These are phyloP conservation scores for Gossypium australe DNA, from an alignment of 345 rosid species.

Conservation along the genomic window DNA sequence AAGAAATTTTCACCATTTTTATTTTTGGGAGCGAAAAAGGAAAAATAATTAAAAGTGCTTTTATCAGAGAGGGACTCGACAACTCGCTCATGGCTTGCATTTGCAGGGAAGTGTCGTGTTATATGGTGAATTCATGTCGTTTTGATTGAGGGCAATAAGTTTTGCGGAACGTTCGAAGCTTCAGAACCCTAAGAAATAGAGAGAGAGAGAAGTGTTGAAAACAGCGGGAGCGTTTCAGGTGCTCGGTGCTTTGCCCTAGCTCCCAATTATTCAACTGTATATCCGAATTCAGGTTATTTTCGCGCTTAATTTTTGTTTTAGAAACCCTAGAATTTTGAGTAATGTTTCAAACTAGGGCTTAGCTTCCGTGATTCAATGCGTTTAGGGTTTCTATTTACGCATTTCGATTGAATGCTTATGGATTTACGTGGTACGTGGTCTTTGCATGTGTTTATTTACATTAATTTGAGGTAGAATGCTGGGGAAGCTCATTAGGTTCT, in stretches of 20 bases:
- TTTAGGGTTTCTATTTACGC: slow-evolving; percentile 21
- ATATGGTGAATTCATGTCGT: slow-evolving; percentile 26
- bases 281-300: slow-evolving; percentile 43
- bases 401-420: slow-evolving; percentile 19
- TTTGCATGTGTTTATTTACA: slow-evolving; percentile 15
- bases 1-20: not conserved
- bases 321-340: slow-evolving; percentile 42
- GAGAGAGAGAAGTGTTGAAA: not conserved
- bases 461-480: slow-evolving; percentile 14
- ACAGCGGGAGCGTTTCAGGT: slow-evolving; percentile 21
- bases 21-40: not conserved
- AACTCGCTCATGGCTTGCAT: slow-evolving; percentile 22
- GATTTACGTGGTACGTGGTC: slow-evolving; percentile 16
- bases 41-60: not conserved
- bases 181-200: slow-evolving; percentile 53
- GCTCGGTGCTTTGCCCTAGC: slow-evolving; percentile 35
- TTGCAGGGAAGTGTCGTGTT: slow-evolving; percentile 14
- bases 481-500: slow-evolving; percentile 13
- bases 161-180: slow-evolving; percentile 13
- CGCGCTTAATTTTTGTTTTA: slow-evolving; percentile 13
- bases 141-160: slow-evolving; percentile 20
- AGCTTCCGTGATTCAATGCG: slow-evolving; percentile 15
- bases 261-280: slow-evolving; percentile 22
- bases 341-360: slow-evolving; percentile 27
- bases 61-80: slow-evolving; percentile 8